phyloP scores from a whole-genome alignment of 2,329 filamentous ascomycete genomes.

The Fusarium subglutinans region DNA sequence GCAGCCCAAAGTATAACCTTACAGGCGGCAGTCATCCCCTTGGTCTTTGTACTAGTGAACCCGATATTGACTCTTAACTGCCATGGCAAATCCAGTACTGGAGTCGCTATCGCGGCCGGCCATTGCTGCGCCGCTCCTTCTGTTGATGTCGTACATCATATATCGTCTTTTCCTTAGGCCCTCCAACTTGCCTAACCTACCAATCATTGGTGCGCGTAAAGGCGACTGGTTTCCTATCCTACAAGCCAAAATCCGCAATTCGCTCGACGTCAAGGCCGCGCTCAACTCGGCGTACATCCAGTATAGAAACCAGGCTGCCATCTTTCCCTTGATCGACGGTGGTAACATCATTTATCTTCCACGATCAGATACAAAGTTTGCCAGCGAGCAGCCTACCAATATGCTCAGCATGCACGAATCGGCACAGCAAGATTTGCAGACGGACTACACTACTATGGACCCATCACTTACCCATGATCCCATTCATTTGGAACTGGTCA shows the following conservation, averaged over 20 bases:
- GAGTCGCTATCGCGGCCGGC: background rate
- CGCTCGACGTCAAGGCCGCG: background rate
- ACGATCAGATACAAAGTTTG: conserved; percentile 6
- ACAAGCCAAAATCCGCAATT: conserved; percentile 1
- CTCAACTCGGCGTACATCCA: background rate
- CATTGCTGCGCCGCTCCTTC: background rate
- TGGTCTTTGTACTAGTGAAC: too few species aligned
- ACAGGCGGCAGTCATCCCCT: too few species aligned
- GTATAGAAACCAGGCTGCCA: background rate
- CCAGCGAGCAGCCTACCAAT: conserved; percentile 1
- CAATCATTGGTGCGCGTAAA: background rate
- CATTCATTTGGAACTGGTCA: background rate
- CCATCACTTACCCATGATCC: conserved; percentile 7
- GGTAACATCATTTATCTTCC: background rate
- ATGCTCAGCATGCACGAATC: conserved; percentile 9
- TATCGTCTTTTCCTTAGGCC: background rate
- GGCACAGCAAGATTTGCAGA: background rate
- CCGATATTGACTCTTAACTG: background rate
- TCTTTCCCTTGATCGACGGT: background rate
- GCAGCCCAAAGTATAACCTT: too few species aligned
- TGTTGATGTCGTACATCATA: background rate
- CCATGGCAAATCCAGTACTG: background rate
- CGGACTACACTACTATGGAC: conserved; percentile 3
- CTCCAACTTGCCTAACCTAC: background rate
- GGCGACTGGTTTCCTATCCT: conserved; percentile 10